Evolutionary conservation across 768 basidiomycete genomes (phyloP), one percentile per base, ranked within the genome.

Genomic region (Russula sp.): DNA sequence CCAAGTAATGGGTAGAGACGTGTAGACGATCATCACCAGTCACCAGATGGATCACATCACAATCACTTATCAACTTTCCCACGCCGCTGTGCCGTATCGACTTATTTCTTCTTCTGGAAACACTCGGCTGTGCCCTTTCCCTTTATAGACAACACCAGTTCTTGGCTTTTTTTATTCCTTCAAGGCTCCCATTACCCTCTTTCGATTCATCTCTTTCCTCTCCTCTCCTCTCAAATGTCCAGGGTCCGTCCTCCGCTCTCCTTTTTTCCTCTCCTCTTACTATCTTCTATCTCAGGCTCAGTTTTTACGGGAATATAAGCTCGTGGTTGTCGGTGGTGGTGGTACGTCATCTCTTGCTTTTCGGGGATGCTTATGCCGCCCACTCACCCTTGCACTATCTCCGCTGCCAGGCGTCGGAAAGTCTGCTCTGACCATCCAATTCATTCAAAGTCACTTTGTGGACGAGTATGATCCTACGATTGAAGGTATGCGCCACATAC

Each of bases 301-400:
- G 73, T 94, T 94, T 80, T 78, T 98, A 75, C 81, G 95, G 70
- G 96, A 98, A 74, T 98, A 98, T 79, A 98, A 98, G 80, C 86
- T 98, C 63, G 96, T 98, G 67, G 96, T 98, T 66, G 96, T 98
- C 65, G 96, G 96, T 54, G 96, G 96, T 72, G 96, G 95, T 84
- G 95, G 94, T 89, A 58, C 71, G 83, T 75, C 62, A 49, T 55
- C 18, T 39, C 18, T 50, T 34, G 3, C 34, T 35, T 40, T 31
- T 32, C 16, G 55, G 52, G 16, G 45, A 58, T 45, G 51, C 45
- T 34, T n/a, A 11, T 11, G 58, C 50, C 58, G 45, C 55, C 20
- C 51, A 40, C 34, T 35, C n/a, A 9, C 27, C 4, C 8, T n/a
- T 8, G 40, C 58, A n/a, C 18, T 20, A 40, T 32, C 50, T 48